Evolutionary conservation across 257 asterid genomes (phyloP), one percentile per base, ranked within the genome.

Genomic region (Solanum gandarillasii): DNA sequence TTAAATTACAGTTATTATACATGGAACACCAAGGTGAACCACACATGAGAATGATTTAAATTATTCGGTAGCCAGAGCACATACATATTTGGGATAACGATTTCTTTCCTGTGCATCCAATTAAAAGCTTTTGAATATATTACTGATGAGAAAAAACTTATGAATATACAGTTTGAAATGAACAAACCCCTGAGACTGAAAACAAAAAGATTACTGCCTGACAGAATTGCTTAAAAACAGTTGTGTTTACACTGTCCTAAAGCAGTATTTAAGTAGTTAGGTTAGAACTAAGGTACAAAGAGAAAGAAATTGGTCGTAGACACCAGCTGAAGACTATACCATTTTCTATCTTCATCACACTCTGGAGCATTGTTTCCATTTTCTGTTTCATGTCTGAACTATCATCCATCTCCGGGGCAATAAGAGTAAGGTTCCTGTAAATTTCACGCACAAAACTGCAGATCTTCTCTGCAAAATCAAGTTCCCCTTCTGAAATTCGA

Each of bases 351-450:
- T 97, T 97, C 92, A 92, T 92, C 25, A 97, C 96, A 71, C 99
- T 97, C 86, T 95, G 99, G 83, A 97, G 98, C 99, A 97, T 97
- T n/a, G 85, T 88, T 3, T 95, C 99, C 98, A 97, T 97, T 93
- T 97, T 97, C 55, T 90, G 62, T 91, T 93, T 94, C 99, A 97
- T 97, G 90, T 97, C 99, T 4, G 91, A 87, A 38, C 94, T 88
- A 87, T 94, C 97, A 86, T 95, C 98, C 98, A 97, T 94, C 87
- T 89, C 89, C 3, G 98, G 98, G 52, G 99, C 95, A 89, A 94
- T 87, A 86, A 97, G 93, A 9, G 90, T 92, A 89, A 97, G 91
- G 88, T 94, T 93, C 91, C 98, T 90, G 75, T 95, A 92, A 88
- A 97, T 95, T 92, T 97, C 98, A 85, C 98, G 98, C 73, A 92